Conservation (phyloP, 2,329 filamentous ascomycete species). For the Cordyceps tenuipes region DNA sequence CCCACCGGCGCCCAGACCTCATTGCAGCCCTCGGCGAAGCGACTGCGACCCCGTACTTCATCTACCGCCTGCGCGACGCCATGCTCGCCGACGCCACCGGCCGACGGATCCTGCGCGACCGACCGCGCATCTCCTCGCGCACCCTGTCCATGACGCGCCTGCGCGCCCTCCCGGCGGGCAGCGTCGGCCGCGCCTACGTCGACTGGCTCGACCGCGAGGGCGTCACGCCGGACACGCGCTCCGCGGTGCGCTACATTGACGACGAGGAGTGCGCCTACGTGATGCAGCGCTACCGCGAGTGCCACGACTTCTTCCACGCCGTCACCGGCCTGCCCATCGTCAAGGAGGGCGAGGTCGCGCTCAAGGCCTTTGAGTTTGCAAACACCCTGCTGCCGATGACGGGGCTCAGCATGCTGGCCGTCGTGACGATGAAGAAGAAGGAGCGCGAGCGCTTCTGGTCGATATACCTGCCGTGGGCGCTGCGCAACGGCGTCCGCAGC, state of each 20-base stretch:
- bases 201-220: constrained; percentile 90
- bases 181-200: constrained; percentile 74
- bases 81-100: constrained; percentile 84
- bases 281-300: constrained; percentile 96
- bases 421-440: constrained; percentile 74
- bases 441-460: constrained; percentile 68
- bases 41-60: constrained; percentile 91
- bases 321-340: constrained; percentile 84
- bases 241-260: constrained; percentile 80
- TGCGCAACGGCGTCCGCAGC: constrained; percentile 67
- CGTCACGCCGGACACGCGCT: constrained; percentile 83
- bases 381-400: constrained; percentile 96
- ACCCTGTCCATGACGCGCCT: constrained; percentile 59
- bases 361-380: constrained; percentile 95
- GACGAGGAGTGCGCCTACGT: constrained; percentile 95
- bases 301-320: constrained; percentile 96
- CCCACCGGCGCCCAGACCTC: constrained; percentile 52
- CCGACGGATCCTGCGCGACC: constrained; percentile 81
- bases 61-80: constrained; percentile 78
- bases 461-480: constrained; percentile 83
- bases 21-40: constrained; percentile 92
- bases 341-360: constrained; percentile 91
- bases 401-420: constrained; percentile 73
- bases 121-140: constrained; percentile 78
- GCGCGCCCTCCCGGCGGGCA: constrained; percentile 61